Evolutionary conservation across 176 grass and related monocot genomes (phyloP), one percentile per base, ranked within the genome.

Genomic region (Triticum timopheevii): DNA sequence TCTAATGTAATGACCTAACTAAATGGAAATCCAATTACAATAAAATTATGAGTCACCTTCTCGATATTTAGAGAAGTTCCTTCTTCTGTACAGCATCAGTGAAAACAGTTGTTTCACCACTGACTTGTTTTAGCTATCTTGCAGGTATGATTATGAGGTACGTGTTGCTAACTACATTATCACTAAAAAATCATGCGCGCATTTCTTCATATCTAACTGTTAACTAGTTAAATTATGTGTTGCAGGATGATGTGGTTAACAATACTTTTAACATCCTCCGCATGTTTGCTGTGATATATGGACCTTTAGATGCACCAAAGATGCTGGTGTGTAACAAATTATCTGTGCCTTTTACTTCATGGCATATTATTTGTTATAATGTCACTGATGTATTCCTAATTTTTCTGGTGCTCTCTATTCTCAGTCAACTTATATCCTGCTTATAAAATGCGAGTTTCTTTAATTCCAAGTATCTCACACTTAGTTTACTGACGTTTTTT

Each of bases 121-220:
- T 90, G 71, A 89, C 49, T 62, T 77, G 40, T 78, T 85, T 68
- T 75, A 52, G 82, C 23, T 92, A 52, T 85, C 6, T 76, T 92
- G 93, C 92, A 98, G 96, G 88, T 98, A 94, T 62, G 96, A 98
- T 81, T 98, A 98, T 86, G 96, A 96, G 93, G 96, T 98, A 88
- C 36, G 88, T 85, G 82, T 84, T 82, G 11, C 44, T 86, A 77
- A 82, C 73, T 47, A 82, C 68, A 58, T 85, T 82, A 4, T 65
- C 23, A 38, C 58, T 81, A n/a, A 59, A 17, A 88, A 34, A 38
- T 44, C 30, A 64, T 28, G 6, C 23, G 22, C 44, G 72, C 49
- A 73, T 56, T 65, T 36, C 40, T 74, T n/a, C 58, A 56, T 23
- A 58, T 69, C 39, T 88, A 61, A 69, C 47, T 76, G n/a, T 89